Evolutionary conservation across 305 asterid species (phyloP).

Genomic region (Fraxinus ornus): DNA sequence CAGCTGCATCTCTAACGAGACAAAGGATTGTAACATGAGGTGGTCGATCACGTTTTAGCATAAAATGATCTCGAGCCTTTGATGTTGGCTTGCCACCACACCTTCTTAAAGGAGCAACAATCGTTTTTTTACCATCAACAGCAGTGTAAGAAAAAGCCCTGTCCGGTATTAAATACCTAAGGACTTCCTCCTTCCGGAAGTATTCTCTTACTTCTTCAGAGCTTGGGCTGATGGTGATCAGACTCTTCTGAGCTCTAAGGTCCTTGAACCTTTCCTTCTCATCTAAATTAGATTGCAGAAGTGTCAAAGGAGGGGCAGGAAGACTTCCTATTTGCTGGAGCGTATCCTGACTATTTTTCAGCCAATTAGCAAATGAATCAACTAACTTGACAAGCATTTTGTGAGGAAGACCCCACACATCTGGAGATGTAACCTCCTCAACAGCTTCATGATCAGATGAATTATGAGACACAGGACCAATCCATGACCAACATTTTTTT

Average conservation of each 20-base stretch:
- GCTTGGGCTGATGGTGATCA: constrained; percentile 79
- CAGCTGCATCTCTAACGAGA: constrained; percentile 97
- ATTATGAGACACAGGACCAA: constrained; percentile 62
- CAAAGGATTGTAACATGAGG: constrained; percentile 98
- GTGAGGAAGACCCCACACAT: constrained; percentile 90
- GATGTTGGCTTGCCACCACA: constrained; percentile 99
- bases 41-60: constrained; percentile 92
- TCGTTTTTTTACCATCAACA: constrained; percentile 88
- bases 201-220: constrained; percentile 85
- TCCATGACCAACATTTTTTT: constrained; percentile 88
- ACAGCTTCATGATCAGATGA: constrained; percentile 53
- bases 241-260: constrained; percentile 96
- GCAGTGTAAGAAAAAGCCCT: constrained; percentile 94
- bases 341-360: constrained; percentile 94
- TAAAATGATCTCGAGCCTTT: constrained; percentile 96
- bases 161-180: constrained; percentile 94
- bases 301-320: constrained; percentile 76
- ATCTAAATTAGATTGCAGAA: constrained; percentile 71
- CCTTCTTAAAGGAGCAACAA: constrained; percentile 97
- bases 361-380: constrained; percentile 95
- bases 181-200: constrained; percentile 87
- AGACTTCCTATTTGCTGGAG: constrained; percentile 96
- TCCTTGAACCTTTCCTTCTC: constrained; percentile 98
- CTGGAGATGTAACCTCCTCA: constrained; percentile 91
- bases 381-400: constrained; percentile 95